Evolutionary conservation across 2,329 filamentous ascomycete genomes (phyloP), one percentile per base, ranked within the genome.

Genomic region (Curvularia eragrostidis): DNA sequence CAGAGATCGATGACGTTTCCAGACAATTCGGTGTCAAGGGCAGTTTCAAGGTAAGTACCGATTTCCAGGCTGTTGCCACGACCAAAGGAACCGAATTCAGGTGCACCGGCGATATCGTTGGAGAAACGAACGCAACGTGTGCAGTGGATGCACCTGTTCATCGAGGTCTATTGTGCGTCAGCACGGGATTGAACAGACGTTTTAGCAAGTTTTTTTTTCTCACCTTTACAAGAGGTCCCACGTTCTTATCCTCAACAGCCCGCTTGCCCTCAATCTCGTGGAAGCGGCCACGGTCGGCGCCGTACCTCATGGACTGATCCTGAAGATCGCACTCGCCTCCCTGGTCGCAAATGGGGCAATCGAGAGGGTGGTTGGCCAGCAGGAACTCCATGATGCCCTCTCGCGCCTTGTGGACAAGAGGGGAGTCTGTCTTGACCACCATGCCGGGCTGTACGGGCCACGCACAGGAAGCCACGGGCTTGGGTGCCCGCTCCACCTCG

Each of bases 111-210:
- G 73, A 99, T 85, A 74, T 99, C 95, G 80, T 98, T 99, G 77
- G 95, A 91, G 80, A 99, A 99, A 75, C 95, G 93, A 70, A 99
- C 88, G 81, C 95, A 99, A 74, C 95, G 89, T 64, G 95, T 99
- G 85, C 95, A 99, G 84, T 99, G 95, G 74, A 99, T 99, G 80
- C 95, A 99, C 77, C 95, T 87, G 85, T 99, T 99, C 95, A 99
- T 99, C 48, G 95, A 99, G 3, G 95, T 99, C 87, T 83, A 60
- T 4, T 32, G 12, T 41, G 15, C 41, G 62, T 80, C 49, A 79
- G 76, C 47, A 58, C 12, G 39, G 8, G 34, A 32, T 52, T 38
- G 21, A 26, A 5, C 26, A 26, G 54, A 23, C 39, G 12, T 7
- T 12, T 28, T n/a, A 21, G 23, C 3, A 24, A 36, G 32, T 12